Evolutionary conservation across 1,284 basidiomycete species (phyloP).

Genomic region (Pascua sp.): DNA sequence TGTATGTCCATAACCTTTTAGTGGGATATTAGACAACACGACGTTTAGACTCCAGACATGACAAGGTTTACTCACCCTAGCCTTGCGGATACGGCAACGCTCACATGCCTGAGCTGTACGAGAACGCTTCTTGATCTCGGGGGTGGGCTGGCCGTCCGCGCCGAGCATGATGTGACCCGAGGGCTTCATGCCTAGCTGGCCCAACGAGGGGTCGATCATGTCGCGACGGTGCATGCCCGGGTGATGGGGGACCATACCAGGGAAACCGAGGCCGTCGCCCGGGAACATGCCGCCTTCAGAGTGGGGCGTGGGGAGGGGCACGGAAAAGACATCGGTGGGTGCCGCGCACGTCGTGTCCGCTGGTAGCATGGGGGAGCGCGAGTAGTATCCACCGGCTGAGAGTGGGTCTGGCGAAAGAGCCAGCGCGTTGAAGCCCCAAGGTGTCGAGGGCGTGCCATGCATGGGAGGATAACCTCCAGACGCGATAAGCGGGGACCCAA

Average conservation of each 20-base stretch:
- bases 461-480: slow-evolving; percentile 7
- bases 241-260: slow-evolving; percentile 3
- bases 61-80: slow-evolving; percentile 21
- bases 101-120: slow-evolving; percentile 30
- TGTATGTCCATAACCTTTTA: not conserved
- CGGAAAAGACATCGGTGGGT: slow-evolving; percentile 11
- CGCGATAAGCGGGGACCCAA: slow-evolving; percentile 15
- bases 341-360: slow-evolving; percentile 7
- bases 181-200: slow-evolving; percentile 13
- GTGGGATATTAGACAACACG: not conserved
- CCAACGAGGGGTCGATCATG: slow-evolving; percentile 3
- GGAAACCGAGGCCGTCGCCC: slow-evolving; percentile 7
- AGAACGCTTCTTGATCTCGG: slow-evolving; percentile 26
- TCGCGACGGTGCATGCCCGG: not conserved
- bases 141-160: slow-evolving; percentile 17
- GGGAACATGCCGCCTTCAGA: slow-evolving; percentile 1
- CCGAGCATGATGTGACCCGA: slow-evolving; percentile 14
- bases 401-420: slow-evolving; percentile 7
- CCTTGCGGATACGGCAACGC: slow-evolving; percentile 27
- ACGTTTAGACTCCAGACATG: not conserved
- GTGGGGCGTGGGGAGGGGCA: not conserved
- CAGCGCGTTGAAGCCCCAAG: slow-evolving; percentile 17
- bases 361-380: slow-evolving; percentile 9
- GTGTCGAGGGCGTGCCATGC: slow-evolving; percentile 4
- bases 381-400: slow-evolving; percentile 8